Percentiles rank a stretch among this genome's conserved stretches.
phyloP scores from a whole-genome alignment of 768 basidiomycete species.

The Mycena indigotica region DNA sequence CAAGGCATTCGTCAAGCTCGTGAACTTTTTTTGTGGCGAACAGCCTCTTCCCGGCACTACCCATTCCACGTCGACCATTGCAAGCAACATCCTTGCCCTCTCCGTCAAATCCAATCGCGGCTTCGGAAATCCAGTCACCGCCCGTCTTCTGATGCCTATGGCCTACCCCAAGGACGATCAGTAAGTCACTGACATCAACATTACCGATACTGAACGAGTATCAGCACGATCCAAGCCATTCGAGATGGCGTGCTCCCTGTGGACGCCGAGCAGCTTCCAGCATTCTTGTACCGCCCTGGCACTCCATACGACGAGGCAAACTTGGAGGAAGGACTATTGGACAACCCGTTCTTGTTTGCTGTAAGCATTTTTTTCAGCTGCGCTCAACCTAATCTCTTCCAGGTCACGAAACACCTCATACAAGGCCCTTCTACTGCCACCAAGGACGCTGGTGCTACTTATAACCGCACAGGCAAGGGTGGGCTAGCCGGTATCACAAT shows the following conservation, averaged over 20 bases:
- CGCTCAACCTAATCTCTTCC: not conserved
- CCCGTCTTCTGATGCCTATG: not conserved
- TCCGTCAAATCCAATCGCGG: not conserved
- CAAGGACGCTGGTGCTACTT: not conserved
- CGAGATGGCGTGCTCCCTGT: not conserved
- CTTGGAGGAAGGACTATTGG: not conserved
- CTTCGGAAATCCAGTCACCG: not conserved
- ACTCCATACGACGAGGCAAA: too few relatives aligned
- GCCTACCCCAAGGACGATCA: not conserved
- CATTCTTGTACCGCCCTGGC: too few relatives aligned
- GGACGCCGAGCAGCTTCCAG: too few relatives aligned
- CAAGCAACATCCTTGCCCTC: not conserved
- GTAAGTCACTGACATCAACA: not conserved
- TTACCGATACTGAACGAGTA: not conserved
- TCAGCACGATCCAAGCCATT: not conserved
- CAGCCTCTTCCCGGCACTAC: not conserved
- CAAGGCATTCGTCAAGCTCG: not conserved
- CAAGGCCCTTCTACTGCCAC: not conserved
- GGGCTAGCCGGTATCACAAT: not conserved
- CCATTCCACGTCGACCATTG: not conserved
- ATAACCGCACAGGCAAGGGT: not conserved
- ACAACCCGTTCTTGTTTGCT: not conserved
- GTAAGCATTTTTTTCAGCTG: not conserved
- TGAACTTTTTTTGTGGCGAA: not conserved
- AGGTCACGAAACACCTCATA: not conserved